Percentiles rank a stretch among this genome's conserved stretches.
Conservation (phyloP, 192 early-diverging fungal genomes). For the Allomyces macrogynus region DNA sequence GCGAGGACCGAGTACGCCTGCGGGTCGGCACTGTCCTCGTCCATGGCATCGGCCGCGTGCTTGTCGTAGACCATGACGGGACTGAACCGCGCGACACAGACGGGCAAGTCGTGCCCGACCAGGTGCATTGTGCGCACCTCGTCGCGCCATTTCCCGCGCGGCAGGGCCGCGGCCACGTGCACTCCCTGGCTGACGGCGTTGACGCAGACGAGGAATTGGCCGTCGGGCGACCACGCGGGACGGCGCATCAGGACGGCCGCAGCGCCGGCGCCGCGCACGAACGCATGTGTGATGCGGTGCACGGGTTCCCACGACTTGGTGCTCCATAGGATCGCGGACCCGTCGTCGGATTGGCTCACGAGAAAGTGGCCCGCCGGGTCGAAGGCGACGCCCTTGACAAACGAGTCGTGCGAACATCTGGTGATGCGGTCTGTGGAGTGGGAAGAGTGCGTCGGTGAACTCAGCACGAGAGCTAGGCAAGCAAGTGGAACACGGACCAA, state of each 20-base stretch:
- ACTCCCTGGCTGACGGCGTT: conserved; percentile 66
- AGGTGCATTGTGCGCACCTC: conserved; percentile 37
- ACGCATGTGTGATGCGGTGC: conserved; percentile 24
- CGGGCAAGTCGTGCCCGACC: conserved; percentile 68
- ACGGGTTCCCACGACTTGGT: conserved; percentile 75
- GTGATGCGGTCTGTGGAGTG: conserved; percentile 25
- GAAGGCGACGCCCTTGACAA: conserved; percentile 93
- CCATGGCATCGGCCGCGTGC: conserved; percentile 12
- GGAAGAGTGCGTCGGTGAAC: not conserved
- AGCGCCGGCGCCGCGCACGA: not conserved
- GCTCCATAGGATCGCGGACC: conserved; percentile 64
- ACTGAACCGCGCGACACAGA: conserved; percentile 81
- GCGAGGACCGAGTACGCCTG: conserved; percentile 39
- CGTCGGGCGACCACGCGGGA: conserved; percentile 72
- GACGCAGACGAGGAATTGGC: conserved; percentile 70
- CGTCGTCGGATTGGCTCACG: conserved; percentile 86
- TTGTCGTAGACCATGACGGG: conserved; percentile 42
- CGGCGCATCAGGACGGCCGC: not conserved
- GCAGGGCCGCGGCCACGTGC: conserved; percentile 61
- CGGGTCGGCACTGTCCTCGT: conserved; percentile 3
- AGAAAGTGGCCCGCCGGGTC: conserved; percentile 88
- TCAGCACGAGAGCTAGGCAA: not conserved
- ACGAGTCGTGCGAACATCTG: conserved; percentile 53
- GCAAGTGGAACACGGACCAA: conserved; percentile 22
- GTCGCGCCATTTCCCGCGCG: conserved; percentile 50